phyloP scores from a whole-genome alignment of 768 basidiomycete species.

The Rhodosporidiobolus odoratus region DNA sequence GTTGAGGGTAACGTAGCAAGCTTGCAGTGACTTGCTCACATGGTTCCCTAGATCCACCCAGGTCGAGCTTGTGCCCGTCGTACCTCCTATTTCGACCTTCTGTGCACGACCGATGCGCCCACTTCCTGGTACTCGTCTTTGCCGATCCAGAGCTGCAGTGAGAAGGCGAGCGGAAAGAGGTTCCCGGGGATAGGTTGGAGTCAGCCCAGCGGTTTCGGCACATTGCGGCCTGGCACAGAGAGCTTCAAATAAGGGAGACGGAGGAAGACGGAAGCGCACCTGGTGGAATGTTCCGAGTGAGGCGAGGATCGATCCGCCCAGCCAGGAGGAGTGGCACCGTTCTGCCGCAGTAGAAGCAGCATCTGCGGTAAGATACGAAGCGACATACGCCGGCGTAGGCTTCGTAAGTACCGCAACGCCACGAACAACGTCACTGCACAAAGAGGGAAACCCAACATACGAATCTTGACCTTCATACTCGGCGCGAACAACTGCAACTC shows the following conservation, averaged over 20 bases:
- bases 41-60: too few relatives aligned
- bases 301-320: constrained; percentile 90
- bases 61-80: too few relatives aligned
- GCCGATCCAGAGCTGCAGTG: constrained; percentile 73
- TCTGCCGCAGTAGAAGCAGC: constrained; percentile 86
- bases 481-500: constrained; percentile 72
- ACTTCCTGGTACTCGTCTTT: constrained; percentile 78
- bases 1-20: too few relatives aligned
- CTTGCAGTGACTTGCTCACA: too few relatives aligned
- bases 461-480: constrained; percentile 57
- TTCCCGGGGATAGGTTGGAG: neutral
- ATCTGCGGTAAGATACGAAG: constrained; percentile 55
- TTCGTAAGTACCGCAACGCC: neutral
- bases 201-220: constrained; percentile 35
- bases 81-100: constrained; percentile 29
- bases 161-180: neutral
- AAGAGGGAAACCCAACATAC: constrained; percentile 11
- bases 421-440: neutral
- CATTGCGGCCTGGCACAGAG: too few relatives aligned
- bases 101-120: constrained; percentile 39
- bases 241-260: constrained; percentile 40
- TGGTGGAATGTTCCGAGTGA: constrained; percentile 94
- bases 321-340: constrained; percentile 85
- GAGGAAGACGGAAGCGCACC: constrained; percentile 23
- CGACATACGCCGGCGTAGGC: too few relatives aligned